Base-by-base conservation (phyloP, 805 yeast genomes). In the Zygosaccharomyces siamensis region DNA sequence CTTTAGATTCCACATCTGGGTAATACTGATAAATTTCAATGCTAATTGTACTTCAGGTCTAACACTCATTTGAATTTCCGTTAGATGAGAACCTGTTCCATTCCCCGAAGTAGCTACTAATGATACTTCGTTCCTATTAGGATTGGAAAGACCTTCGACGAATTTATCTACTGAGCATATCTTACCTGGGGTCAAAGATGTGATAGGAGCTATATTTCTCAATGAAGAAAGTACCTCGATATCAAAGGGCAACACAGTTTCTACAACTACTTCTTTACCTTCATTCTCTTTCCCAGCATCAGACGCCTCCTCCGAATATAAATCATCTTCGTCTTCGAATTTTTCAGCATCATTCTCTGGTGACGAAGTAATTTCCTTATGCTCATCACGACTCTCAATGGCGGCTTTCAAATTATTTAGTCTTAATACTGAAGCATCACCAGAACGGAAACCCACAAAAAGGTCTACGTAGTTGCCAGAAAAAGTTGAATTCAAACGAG, bases 41-140 rank as follows among this genome's bases (percentile, higher is more conserved):
- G 89, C 81, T 2, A 87, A 79, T 45, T 79, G 77, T 7, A 89
- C 77, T 0, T 62, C 64, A 0, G 96, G 95, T 50, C 81, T 81
- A 11, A 89, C 74, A 3, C 84, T 74, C 5, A 89, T 87, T 23
- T 81, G 76, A 50, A 87, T 74, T 3, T 84, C 73, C 30, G 83
- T 79, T 27, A 90, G 52, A 18, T 77, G 73, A 10, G 86, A 78
- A 5, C 76, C 72, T 0, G 62, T 55, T 7, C 75, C 81, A 12
- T 80, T 72, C 0, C 97, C 96, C 0, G 85, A 77, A 2, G 88
- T 76, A 0, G 84, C 80, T 5, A 88, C 76, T 3, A 89, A 76
- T 5, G 88, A 84, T 14, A 77, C 70, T 58, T 86, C 93, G 41
- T 77, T 72, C 52, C 65, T 71, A 53, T 81, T 83, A 2, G 95